These are phyloP conservation scores for Rhodotorula graminis DNA, from an alignment of 768 basidiomycete genomes.

Conservation along the genomic window DNA sequence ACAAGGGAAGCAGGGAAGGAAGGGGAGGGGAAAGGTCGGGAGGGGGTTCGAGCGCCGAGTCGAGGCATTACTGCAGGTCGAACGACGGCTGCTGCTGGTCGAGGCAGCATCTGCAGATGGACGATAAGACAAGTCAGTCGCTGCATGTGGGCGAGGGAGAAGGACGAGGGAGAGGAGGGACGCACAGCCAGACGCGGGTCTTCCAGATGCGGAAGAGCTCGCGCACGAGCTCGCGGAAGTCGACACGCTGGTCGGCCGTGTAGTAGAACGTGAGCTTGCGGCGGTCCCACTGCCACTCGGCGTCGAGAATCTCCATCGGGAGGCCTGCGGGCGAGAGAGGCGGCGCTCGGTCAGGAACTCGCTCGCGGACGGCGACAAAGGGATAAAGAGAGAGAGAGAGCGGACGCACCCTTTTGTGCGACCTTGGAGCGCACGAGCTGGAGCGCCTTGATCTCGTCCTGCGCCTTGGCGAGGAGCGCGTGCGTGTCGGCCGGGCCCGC, in stretches of 20 bases:
- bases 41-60: no score
- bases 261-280: conserved; percentile 98
- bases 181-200: conserved; percentile 71
- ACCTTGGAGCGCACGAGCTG: conserved; percentile 88
- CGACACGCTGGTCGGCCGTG: conserved; percentile 85
- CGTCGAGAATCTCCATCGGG: conserved; percentile 98
- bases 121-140: neutral
- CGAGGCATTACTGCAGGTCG: conserved; percentile 7
- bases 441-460: conserved; percentile 87
- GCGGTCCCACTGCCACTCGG: conserved; percentile 98
- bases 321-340: conserved; percentile 53
- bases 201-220: conserved; percentile 94
- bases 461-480: conserved; percentile 73
- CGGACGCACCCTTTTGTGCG: conserved; percentile 58
- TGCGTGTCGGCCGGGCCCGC: conserved; percentile 76
- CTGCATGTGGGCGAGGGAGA: no score
- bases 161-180: neutral
- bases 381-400: neutral
- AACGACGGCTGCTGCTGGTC: conserved; percentile 30
- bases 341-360: neutral
- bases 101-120: conserved; percentile 21
- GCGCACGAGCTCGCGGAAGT: conserved; percentile 82
- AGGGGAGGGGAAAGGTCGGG: no score
- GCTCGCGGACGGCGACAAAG: no score
- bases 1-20: neutral